Evolutionary conservation across 1,284 basidiomycete species (phyloP).

Genomic region (Trametes sp.): DNA sequence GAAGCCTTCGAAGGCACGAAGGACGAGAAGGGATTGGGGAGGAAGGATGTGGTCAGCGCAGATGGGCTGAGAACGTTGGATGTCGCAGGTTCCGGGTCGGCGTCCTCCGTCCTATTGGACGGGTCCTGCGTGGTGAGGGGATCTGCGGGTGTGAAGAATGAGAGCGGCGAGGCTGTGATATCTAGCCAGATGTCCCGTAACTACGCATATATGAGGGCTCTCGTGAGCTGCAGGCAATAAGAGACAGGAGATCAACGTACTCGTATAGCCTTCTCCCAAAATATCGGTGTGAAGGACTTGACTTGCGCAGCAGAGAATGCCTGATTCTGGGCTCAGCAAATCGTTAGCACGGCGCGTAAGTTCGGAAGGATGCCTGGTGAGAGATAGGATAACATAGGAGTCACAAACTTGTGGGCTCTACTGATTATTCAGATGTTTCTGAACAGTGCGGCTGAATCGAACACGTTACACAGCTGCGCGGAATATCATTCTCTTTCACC

Average conservation of each 20-base stretch:
- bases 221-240: neutral
- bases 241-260: conserved; percentile 43
- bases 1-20: conserved; percentile 38
- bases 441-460: too few species aligned
- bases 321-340: conserved; percentile 48
- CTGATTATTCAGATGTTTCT: too few species aligned
- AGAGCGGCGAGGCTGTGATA: conserved; percentile 32
- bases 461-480: too few species aligned
- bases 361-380: too few species aligned
- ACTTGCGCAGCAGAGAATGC: conserved; percentile 67
- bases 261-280: conserved; percentile 67
- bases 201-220: conserved; percentile 35
- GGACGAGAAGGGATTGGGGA: conserved; percentile 39
- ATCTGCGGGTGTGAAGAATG: conserved; percentile 28
- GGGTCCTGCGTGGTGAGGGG: conserved; percentile 21
- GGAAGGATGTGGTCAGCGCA: conserved; percentile 29
- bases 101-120: neutral
- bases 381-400: too few species aligned
- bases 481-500: too few species aligned
- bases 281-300: conserved; percentile 64
- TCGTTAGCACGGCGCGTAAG: neutral
- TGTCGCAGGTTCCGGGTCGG: conserved; percentile 23
- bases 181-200: conserved; percentile 56
- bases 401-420: too few species aligned
- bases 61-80: conserved; percentile 21